A percentile compares a stretch with the other conserved stretches of the same genome.
phyloP scores from a whole-genome alignment of 371 early-diverging fungal genomes.

The Batkoa obscura region DNA sequence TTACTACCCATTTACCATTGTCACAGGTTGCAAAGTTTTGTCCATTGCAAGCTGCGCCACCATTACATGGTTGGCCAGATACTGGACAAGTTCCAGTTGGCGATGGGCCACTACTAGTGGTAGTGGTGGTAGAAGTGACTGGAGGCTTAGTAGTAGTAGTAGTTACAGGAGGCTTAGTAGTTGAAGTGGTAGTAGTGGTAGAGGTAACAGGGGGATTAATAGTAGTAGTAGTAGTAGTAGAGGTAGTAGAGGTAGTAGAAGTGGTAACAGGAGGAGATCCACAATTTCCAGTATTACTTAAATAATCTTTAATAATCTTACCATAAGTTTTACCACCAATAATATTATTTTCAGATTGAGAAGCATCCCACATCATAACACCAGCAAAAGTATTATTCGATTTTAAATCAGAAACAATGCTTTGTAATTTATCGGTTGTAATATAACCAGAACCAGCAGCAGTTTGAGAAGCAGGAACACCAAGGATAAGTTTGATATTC shows the following conservation, averaged over 20 bases:
- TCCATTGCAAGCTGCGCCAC: not conserved
- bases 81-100: constrained; percentile 3
- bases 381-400: constrained; percentile 28
- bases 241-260: not conserved
- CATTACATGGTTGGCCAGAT: not conserved
- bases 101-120: not conserved
- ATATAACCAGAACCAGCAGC: constrained; percentile 36
- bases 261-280: not conserved
- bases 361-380: constrained; percentile 47
- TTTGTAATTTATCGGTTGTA: constrained; percentile 15
- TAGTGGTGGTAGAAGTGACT: not conserved
- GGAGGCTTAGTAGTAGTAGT: not conserved
- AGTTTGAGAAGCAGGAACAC: constrained; percentile 34
- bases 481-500: constrained; percentile 33
- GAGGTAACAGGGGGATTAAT: not conserved
- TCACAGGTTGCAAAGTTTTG: not conserved
- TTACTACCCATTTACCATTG: constrained; percentile 4
- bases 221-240: not conserved
- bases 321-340: not conserved
- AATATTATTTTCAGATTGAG: constrained; percentile 1
- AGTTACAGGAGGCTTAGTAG: not conserved
- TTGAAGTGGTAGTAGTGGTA: not conserved
- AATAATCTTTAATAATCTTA: not conserved
- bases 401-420: constrained; percentile 16
- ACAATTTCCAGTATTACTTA: not conserved